These are phyloP conservation scores for Allium fistulosum DNA, from an alignment of 106 monocot species.

Conservation along the genomic window DNA sequence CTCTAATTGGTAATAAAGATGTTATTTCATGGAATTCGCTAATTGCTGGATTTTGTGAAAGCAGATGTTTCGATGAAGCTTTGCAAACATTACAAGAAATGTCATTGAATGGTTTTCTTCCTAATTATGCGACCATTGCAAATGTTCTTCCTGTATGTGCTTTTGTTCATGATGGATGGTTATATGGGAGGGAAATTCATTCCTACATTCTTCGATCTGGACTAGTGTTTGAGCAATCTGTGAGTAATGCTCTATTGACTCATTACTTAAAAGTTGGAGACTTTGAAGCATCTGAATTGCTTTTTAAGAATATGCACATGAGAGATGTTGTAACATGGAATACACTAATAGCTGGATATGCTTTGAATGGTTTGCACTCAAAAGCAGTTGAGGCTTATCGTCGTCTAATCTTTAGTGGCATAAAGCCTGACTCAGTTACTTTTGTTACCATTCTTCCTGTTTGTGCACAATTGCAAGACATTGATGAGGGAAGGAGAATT, in stretches of 20 bases:
- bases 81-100: conserved; percentile 38
- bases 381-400: conserved; percentile 41
- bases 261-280: conserved; percentile 55
- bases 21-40: conserved; percentile 72
- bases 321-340: conserved; percentile 70
- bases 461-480: conserved; percentile 34
- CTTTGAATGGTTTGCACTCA: conserved; percentile 24
- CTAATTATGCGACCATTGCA: conserved; percentile 45
- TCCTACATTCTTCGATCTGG: conserved; percentile 20
- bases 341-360: conserved; percentile 51
- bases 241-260: conserved; percentile 53
- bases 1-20: conserved; percentile 35
- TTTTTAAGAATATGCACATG: conserved; percentile 32
- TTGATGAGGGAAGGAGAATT: conserved; percentile 49
- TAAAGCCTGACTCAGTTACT: conserved; percentile 44
- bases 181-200: conserved; percentile 57
- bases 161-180: conserved; percentile 28
- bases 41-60: conserved; percentile 47
- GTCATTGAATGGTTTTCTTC: conserved; percentile 16
- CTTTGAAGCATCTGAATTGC: conserved; percentile 19
- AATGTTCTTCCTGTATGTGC: conserved; percentile 61
- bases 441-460: conserved; percentile 38
- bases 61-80: conserved; percentile 29
- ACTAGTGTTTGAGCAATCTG: conserved; percentile 29
- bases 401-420: conserved; percentile 19